phyloP scores from a whole-genome alignment of 768 basidiomycete species.

The Rossbeevera mucosa region DNA sequence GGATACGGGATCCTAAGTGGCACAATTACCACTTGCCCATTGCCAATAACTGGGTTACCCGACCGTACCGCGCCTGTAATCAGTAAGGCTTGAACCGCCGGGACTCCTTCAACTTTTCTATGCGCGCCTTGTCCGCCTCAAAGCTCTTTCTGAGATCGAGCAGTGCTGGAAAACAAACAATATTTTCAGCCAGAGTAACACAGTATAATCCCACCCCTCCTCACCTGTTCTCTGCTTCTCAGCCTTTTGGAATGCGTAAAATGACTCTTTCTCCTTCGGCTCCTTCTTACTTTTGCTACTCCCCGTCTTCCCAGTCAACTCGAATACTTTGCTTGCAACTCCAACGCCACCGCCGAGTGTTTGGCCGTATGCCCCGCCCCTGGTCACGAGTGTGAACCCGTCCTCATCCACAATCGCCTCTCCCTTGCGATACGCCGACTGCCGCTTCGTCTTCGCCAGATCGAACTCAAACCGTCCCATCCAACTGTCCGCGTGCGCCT shows the following conservation, averaged over 20 bases:
- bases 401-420: conserved; percentile 92
- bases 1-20: no score
- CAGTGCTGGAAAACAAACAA: conserved; percentile 37
- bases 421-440: conserved; percentile 69
- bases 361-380: conserved; percentile 86
- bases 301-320: conserved; percentile 32
- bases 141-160: conserved; percentile 69
- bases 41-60: background rate
- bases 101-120: conserved; percentile 52
- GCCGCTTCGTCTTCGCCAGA: conserved; percentile 50
- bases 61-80: conserved; percentile 7
- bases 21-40: background rate
- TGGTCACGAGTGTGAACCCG: conserved; percentile 91
- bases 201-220: conserved; percentile 7
- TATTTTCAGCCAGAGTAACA: background rate
- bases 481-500: conserved; percentile 73
- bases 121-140: conserved; percentile 75
- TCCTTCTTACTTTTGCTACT: conserved; percentile 41
- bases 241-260: conserved; percentile 88
- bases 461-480: conserved; percentile 73
- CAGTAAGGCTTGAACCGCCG: conserved; percentile 87
- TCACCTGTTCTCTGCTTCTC: conserved; percentile 84
- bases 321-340: conserved; percentile 58
- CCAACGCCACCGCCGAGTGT: conserved; percentile 78
- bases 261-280: conserved; percentile 65